Evolutionary conservation across 768 basidiomycete genomes (phyloP).

Genomic region (Russula sp.): DNA sequence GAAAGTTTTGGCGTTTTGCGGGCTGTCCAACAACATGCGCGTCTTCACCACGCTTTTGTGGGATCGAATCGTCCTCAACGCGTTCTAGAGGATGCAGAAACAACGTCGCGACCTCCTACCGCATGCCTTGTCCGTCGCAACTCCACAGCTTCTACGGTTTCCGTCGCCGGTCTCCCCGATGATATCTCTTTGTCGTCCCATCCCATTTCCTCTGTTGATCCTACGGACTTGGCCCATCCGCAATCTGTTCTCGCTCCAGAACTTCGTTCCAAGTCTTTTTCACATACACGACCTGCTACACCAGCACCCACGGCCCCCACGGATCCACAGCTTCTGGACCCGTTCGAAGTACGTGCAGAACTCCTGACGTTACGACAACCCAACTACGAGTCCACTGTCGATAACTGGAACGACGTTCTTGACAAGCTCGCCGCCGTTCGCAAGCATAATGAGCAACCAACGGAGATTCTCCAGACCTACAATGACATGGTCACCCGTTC

Average conservation of each 20-base stretch:
- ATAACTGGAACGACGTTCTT: slow-evolving; percentile 64
- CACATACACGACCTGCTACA: slow-evolving; percentile 3
- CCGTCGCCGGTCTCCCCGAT: slow-evolving; percentile 31
- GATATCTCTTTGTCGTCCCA: slow-evolving; percentile 23
- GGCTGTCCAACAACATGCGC: slow-evolving; percentile 61
- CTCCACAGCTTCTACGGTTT: slow-evolving; percentile 36
- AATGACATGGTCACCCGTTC: slow-evolving; percentile 62
- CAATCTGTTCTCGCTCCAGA: slow-evolving; percentile 32
- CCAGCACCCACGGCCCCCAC: background rate
- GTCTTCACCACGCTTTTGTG: slow-evolving; percentile 56
- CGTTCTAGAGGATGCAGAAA: slow-evolving; percentile 24
- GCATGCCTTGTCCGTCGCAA: slow-evolving; percentile 46
- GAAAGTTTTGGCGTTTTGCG: slow-evolving; percentile 53
- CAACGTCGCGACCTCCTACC: slow-evolving; percentile 30
- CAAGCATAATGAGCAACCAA: slow-evolving; percentile 50
- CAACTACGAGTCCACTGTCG: slow-evolving; percentile 39
- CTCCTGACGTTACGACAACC: slow-evolving; percentile 27
- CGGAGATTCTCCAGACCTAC: slow-evolving; percentile 62
- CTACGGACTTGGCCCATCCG: slow-evolving; percentile 34
- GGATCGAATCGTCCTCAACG: slow-evolving; percentile 27
- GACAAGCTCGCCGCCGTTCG: slow-evolving; percentile 50
- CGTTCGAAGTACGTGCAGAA: slow-evolving; percentile 39
- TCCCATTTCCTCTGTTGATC: slow-evolving; percentile 7
- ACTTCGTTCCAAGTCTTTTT: background rate
- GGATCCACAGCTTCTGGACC: background rate